A percentile compares a stretch with the other conserved stretches of the same genome.
Conservation (phyloP, 768 basidiomycete species). For the Cubamyces sp. region DNA sequence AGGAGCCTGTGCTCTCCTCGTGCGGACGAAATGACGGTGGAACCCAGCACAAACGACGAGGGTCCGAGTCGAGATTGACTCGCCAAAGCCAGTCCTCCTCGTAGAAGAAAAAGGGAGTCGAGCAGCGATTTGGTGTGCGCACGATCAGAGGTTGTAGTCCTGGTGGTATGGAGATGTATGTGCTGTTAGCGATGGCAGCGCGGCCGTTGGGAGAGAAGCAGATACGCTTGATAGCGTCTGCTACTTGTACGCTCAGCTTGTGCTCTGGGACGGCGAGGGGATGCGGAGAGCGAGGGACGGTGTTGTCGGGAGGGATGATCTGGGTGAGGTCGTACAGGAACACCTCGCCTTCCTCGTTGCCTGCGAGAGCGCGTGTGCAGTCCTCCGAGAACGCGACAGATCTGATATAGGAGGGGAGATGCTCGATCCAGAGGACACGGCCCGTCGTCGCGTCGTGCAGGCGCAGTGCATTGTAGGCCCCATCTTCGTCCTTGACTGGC, state of each 20-base stretch:
- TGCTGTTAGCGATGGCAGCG: not conserved
- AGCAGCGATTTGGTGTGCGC: not conserved
- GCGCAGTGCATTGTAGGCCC: not conserved
- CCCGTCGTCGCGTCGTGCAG: not conserved
- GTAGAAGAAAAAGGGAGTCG: not conserved
- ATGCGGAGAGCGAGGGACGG: not conserved
- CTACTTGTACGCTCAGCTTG: not conserved
- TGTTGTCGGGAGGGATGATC: not conserved
- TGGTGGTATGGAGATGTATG: not conserved
- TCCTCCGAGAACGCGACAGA: not conserved
- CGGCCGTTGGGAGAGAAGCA: not conserved
- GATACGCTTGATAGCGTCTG: not conserved
- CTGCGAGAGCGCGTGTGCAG: not conserved
- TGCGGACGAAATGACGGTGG: not conserved
- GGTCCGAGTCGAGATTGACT: not conserved
- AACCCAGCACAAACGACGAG: not conserved
- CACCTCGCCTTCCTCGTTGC: not conserved
- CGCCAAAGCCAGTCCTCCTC: not conserved
- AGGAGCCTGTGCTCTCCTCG: no score
- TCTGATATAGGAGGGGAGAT: not conserved
- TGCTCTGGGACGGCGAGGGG: not conserved
- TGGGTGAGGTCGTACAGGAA: not conserved
- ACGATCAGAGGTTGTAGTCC: not conserved
- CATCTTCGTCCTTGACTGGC: not conserved
- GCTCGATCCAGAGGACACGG: not conserved